These are phyloP conservation scores for Exophiala calicioides DNA, from an alignment of 2,329 filamentous ascomycete genomes.

Conservation along the genomic window DNA sequence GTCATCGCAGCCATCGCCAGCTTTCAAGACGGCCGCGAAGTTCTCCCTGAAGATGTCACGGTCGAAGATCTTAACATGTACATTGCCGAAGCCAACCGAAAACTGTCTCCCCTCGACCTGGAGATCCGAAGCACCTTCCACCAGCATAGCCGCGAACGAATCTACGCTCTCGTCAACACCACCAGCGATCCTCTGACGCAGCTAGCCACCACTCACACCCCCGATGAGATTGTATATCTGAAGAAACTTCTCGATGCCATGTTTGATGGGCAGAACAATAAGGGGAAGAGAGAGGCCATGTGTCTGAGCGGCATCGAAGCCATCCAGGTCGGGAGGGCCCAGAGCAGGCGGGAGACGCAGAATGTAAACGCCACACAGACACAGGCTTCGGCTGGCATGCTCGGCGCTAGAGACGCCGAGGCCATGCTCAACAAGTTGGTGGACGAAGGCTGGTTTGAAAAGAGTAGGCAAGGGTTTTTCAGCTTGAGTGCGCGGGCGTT, in stretches of 20 bases:
- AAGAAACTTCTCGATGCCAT: slow-evolving; percentile 86
- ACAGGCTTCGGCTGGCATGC: slow-evolving; percentile 40
- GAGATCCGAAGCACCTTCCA: slow-evolving; percentile 76
- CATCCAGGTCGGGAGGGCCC: slow-evolving; percentile 61
- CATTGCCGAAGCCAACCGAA: slow-evolving; percentile 68
- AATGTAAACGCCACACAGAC: slow-evolving; percentile 39
- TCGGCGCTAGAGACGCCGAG: slow-evolving; percentile 80
- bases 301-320: slow-evolving; percentile 79
- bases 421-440: slow-evolving; percentile 68
- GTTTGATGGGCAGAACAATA: slow-evolving; percentile 82
- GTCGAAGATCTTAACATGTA: slow-evolving; percentile 67
- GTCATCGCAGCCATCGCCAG: slow-evolving; percentile 76
- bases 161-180: slow-evolving; percentile 85
- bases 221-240: slow-evolving; percentile 87
- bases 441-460: slow-evolving; percentile 81
- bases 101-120: slow-evolving; percentile 77
- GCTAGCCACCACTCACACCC: slow-evolving; percentile 74
- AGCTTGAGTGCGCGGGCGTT: slow-evolving; percentile 73
- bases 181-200: slow-evolving; percentile 83
- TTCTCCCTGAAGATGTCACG: slow-evolving; percentile 64
- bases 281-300: slow-evolving; percentile 75
- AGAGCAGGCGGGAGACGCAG: slow-evolving; percentile 36
- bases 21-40: slow-evolving; percentile 52
- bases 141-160: slow-evolving; percentile 65
- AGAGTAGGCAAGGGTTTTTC: slow-evolving; percentile 71